Conservation (phyloP, 2,329 filamentous ascomycete genomes). For the Fusarium humuli region DNA sequence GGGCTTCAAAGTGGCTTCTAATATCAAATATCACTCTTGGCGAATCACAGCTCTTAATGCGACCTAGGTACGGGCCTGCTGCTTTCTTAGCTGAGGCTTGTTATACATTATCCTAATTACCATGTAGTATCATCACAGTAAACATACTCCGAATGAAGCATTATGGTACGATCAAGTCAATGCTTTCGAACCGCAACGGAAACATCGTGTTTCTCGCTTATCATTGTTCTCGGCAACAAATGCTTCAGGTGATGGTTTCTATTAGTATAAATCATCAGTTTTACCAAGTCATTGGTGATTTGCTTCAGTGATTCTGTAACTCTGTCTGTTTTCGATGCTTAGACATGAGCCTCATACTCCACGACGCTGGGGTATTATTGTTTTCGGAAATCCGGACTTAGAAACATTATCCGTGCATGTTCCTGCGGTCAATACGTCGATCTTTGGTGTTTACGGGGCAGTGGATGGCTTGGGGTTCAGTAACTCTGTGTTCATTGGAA, state of each 20-base stretch:
- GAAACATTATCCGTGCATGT: neutral
- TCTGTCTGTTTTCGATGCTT: neutral
- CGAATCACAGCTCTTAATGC: constrained; percentile 28
- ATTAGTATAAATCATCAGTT: neutral
- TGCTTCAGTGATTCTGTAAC: neutral
- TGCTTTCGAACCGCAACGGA: neutral
- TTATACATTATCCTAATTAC: neutral
- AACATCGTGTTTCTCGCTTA: constrained; percentile 20
- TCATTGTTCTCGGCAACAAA: neutral
- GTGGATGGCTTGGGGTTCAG: neutral
- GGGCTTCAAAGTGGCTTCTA: constrained; percentile 3
- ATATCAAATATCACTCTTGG: constrained; percentile 14
- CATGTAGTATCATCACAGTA: neutral
- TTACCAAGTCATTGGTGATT: neutral
- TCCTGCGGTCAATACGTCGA: neutral
- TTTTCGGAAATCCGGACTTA: neutral
- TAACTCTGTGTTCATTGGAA: neutral
- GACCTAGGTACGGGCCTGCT: constrained; percentile 1
- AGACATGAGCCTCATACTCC: neutral
- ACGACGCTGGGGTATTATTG: neutral
- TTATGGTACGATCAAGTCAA: constrained; percentile 3
- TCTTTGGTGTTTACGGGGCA: neutral
- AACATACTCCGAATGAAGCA: neutral
- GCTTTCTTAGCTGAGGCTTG: neutral
- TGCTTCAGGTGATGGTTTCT: neutral